Conservation (phyloP, 441 rosid genomes). For the Euphorbia neoarborescens region DNA sequence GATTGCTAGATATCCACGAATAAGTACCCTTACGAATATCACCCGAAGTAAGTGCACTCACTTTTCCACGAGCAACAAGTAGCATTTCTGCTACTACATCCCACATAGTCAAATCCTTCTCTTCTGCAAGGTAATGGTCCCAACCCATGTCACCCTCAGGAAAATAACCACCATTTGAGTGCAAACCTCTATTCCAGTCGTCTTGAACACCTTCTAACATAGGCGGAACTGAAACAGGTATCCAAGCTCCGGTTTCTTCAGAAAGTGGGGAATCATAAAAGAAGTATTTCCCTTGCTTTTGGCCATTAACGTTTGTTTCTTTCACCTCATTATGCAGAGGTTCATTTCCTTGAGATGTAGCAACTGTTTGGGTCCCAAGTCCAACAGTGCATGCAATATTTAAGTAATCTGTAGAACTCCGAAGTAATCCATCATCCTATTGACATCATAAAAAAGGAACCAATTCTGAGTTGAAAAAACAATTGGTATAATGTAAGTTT, state of each 20-base stretch:
- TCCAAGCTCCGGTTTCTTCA: constrained; percentile 89
- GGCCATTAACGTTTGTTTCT: constrained; percentile 15
- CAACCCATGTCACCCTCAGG: constrained; percentile 91
- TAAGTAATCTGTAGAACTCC: constrained; percentile 10
- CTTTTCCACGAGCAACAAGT: constrained; percentile 78
- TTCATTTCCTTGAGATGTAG: constrained; percentile 20
- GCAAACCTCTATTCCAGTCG: constrained; percentile 59
- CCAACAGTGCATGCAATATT: constrained; percentile 6
- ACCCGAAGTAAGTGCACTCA: constrained; percentile 56
- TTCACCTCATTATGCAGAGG: constrained; percentile 19
- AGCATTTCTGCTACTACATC: constrained; percentile 81
- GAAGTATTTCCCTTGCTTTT: constrained; percentile 60
- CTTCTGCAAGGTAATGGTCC: constrained; percentile 47
- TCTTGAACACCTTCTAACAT: constrained; percentile 60
- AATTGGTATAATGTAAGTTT: neutral
- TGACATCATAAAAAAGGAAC: constrained; percentile 2
- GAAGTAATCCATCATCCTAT: constrained; percentile 21
- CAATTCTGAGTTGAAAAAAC: neutral
- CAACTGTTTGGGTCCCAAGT: constrained; percentile 11
- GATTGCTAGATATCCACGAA: constrained; percentile 54
- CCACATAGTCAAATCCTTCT: constrained; percentile 92
- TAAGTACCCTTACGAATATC: constrained; percentile 42
- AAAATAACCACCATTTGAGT: constrained; percentile 61
- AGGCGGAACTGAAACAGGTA: constrained; percentile 95
- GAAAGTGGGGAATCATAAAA: constrained; percentile 63